Conservation (phyloP, 2,329 filamentous ascomycete species). For the Chalaropsis thielavioides region DNA sequence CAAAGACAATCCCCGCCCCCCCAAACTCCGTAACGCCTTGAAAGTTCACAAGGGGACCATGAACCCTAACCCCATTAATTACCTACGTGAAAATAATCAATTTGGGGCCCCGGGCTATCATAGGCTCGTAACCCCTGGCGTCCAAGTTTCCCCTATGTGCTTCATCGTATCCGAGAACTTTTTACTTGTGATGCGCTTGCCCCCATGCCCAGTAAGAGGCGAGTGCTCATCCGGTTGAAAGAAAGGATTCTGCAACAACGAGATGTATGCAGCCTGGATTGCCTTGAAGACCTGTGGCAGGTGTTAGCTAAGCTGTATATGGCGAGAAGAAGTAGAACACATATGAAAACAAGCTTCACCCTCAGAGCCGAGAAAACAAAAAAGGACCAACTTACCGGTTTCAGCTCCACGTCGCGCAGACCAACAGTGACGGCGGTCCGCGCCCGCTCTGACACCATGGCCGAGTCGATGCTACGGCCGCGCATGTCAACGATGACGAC, state of each 20-base stretch:
- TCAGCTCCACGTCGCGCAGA: constrained; percentile 72
- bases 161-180: constrained; percentile 71
- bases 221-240: constrained; percentile 77
- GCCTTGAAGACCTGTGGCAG: constrained; percentile 54
- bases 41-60: constrained; percentile 17
- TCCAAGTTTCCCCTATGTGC: constrained; percentile 74
- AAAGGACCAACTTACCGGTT: constrained; percentile 37
- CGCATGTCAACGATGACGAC: constrained; percentile 85
- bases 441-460: constrained; percentile 19
- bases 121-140: constrained; percentile 51
- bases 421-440: constrained; percentile 39
- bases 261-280: constrained; percentile 83
- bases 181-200: constrained; percentile 64
- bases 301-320: neutral
- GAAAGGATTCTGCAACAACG: constrained; percentile 84
- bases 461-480: constrained; percentile 41
- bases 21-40: constrained; percentile 20
- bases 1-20: neutral
- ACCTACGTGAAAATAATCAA: neutral
- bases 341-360: constrained; percentile 27
- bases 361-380: neutral
- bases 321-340: neutral
- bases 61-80: constrained; percentile 16
- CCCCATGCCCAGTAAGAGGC: constrained; percentile 39
- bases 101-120: constrained; percentile 26